Conservation (phyloP, 345 rosid genomes). For the Ceriops decandra region DNA sequence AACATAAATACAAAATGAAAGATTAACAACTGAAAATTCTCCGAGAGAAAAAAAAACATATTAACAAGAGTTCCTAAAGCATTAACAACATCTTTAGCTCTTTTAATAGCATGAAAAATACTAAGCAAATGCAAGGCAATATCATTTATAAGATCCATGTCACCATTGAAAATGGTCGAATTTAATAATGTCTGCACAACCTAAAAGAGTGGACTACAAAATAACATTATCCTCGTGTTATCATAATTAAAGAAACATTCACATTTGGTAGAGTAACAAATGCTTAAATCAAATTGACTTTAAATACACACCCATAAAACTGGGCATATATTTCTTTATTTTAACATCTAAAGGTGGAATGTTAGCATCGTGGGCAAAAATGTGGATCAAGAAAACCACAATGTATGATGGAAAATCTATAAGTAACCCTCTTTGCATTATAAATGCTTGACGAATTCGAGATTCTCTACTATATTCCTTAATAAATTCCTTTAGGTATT, state of each 20-base stretch:
- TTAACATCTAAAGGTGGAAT: slow-evolving; percentile 67
- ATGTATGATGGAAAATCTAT: slow-evolving; percentile 66
- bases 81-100: too few species aligned
- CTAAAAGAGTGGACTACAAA: slow-evolving; percentile 72
- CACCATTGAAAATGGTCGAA: too few species aligned
- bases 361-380: slow-evolving; percentile 66
- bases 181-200: slow-evolving; percentile 34
- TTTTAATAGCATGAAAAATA: too few species aligned
- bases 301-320: slow-evolving; percentile 53
- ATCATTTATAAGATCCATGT: too few species aligned
- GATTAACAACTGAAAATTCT: too few species aligned
- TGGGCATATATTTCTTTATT: slow-evolving; percentile 59
- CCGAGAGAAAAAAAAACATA: too few species aligned
- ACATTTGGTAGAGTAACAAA: not conserved
- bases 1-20: too few species aligned
- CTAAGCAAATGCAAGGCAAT: too few species aligned
- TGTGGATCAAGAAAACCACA: slow-evolving; percentile 72
- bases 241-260: slow-evolving; percentile 5
- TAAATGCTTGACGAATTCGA: slow-evolving; percentile 38
- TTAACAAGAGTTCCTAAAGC: too few species aligned
- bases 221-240: slow-evolving; percentile 16
- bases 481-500: slow-evolving; percentile 68
- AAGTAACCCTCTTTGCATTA: slow-evolving; percentile 41
- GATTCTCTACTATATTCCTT: slow-evolving; percentile 50
- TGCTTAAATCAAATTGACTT: slow-evolving; percentile 2